Evolutionary conservation across 164 flowering plant genomes (phyloP).

Genomic region (Stephania yunnanensis): DNA sequence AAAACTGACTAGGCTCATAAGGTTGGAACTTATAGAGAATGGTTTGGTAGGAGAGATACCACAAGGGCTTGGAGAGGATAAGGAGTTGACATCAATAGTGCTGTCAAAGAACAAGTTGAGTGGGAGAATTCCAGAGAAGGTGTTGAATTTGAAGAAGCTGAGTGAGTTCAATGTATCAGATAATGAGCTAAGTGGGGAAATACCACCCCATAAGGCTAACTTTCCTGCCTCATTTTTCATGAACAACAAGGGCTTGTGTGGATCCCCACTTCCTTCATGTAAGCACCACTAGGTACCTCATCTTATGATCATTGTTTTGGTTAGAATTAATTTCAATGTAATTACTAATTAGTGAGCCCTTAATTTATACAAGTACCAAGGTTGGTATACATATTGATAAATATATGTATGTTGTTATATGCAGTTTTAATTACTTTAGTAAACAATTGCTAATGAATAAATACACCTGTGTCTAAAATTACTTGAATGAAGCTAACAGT

Average conservation of each 20-base stretch:
- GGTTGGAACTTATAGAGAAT: slow-evolving; percentile 27
- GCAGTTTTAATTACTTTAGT: too few relatives aligned
- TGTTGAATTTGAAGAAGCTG: slow-evolving; percentile 37
- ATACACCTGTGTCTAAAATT: too few relatives aligned
- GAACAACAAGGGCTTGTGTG: slow-evolving; percentile 61
- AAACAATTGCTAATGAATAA: too few relatives aligned
- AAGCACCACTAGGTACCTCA: slow-evolving; percentile 11
- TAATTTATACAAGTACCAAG: too few relatives aligned
- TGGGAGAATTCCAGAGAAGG: slow-evolving; percentile 42
- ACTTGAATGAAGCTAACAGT: too few relatives aligned
- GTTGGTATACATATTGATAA: too few relatives aligned
- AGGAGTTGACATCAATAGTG: slow-evolving; percentile 23
- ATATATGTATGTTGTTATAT: too few relatives aligned
- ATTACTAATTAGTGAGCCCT: too few relatives aligned
- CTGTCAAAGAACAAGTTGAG: slow-evolving; percentile 43
- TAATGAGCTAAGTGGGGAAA: slow-evolving; percentile 42
- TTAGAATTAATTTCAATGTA: neutral
- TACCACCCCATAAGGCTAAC: slow-evolving; percentile 40
- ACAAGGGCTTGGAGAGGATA: slow-evolving; percentile 31
- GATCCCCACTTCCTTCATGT: slow-evolving; percentile 70
- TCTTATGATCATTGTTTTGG: neutral
- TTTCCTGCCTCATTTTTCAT: slow-evolving; percentile 46
- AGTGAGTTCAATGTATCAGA: slow-evolving; percentile 41
- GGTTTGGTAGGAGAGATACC: slow-evolving; percentile 44
- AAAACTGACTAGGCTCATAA: slow-evolving; percentile 27